Conservation (phyloP, 805 yeast genomes). For the Kluyveromyces nonfermentans region DNA sequence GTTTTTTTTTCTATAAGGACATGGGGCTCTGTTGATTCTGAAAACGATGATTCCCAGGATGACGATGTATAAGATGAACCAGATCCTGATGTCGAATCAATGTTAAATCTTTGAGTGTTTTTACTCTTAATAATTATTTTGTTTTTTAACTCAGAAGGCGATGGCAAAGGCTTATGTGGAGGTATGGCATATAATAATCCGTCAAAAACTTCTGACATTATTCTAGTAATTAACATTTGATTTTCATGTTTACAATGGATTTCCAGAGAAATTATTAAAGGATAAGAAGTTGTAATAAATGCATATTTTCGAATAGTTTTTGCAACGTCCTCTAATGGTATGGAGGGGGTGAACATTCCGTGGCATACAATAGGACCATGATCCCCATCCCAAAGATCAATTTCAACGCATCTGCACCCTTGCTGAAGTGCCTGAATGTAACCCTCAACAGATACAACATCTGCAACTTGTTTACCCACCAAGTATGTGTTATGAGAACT, state of each 20-base stretch:
- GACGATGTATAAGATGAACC: conserved; percentile 18
- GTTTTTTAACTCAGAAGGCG: conserved; percentile 65
- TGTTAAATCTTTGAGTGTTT: conserved; percentile 29
- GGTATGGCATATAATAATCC: conserved; percentile 37
- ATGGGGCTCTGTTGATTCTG: conserved; percentile 19
- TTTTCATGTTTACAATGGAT: conserved; percentile 62
- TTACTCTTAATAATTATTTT: conserved; percentile 74
- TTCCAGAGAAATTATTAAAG: conserved; percentile 79
- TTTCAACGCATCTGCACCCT: conserved; percentile 92
- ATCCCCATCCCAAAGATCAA: conserved; percentile 89
- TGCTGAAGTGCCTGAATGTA: conserved; percentile 78
- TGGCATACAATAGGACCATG: conserved; percentile 82
- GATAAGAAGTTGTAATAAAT: conserved; percentile 78
- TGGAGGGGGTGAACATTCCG: conserved; percentile 76
- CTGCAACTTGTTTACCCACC: conserved; percentile 79
- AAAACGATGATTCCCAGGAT: conserved; percentile 27
- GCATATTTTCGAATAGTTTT: conserved; percentile 74
- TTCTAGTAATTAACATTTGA: conserved; percentile 49
- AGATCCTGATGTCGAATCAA: conserved; percentile 13
- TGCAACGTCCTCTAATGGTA: conserved; percentile 60
- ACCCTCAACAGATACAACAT: conserved; percentile 81
- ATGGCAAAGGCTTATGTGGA: conserved; percentile 40
- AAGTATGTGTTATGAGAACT: conserved; percentile 94
- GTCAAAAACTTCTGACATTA: conserved; percentile 50
- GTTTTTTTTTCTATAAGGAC: conserved; percentile 5